Evolutionary conservation across 495 filamentous ascomycete species (phyloP).

Genomic region (Penicillium steckii): DNA sequence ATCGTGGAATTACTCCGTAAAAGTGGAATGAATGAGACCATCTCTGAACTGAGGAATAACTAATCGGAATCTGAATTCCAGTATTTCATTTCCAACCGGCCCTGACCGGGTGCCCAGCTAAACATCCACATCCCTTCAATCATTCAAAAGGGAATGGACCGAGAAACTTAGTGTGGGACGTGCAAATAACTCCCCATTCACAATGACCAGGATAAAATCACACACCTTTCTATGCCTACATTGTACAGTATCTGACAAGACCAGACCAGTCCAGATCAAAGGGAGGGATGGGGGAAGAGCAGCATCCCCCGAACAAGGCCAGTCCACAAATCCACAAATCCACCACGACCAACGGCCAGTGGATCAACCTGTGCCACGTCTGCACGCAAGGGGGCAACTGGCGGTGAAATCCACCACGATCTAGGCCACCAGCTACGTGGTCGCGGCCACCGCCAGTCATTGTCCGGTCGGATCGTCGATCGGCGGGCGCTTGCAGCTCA

Average conservation of each 20-base stretch:
- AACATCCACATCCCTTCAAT: background rate
- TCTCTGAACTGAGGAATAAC: no score
- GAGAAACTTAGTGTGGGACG: background rate
- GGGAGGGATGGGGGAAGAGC: background rate
- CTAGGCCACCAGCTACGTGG: slow-evolving; percentile 29
- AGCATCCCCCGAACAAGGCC: background rate
- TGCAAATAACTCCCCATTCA: background rate
- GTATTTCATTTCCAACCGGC: background rate
- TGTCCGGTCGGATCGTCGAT: slow-evolving; percentile 31
- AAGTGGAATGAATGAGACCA: no score
- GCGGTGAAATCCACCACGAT: slow-evolving; percentile 33
- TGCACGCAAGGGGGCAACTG: slow-evolving; percentile 30
- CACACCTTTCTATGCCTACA: no score
- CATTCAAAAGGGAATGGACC: background rate
- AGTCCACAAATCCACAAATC: slow-evolving; percentile 8
- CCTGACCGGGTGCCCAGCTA: background rate
- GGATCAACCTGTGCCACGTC: slow-evolving; percentile 20
- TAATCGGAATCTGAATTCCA: background rate
- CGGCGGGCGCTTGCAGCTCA: slow-evolving; percentile 25
- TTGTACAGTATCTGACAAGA: no score
- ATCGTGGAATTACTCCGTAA: no score
- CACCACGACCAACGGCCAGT: background rate
- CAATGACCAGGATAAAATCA: no score
- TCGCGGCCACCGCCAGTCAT: slow-evolving; percentile 28
- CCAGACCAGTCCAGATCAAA: no score